Conservation (phyloP, 352 stramenopile genomes). For the Globisporangium apiculatum region DNA sequence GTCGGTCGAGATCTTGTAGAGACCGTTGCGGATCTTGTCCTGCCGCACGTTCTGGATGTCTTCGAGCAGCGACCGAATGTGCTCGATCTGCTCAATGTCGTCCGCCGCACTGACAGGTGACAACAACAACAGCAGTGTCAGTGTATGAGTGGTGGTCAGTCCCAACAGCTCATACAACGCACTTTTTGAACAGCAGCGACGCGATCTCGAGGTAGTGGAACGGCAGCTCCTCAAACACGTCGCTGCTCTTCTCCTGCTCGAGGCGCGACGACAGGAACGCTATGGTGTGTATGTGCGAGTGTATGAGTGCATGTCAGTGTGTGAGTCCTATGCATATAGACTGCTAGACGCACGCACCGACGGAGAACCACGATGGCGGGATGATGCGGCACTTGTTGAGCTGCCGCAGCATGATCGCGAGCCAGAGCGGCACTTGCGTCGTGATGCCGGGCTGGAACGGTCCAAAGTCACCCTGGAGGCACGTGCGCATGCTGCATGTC, state of each 20-base stretch:
- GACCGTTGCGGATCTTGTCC: conserved; percentile 86
- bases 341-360: conserved; percentile 27
- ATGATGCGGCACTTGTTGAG: conserved; percentile 85
- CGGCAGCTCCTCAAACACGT: conserved; percentile 73
- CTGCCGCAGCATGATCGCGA: conserved; percentile 87
- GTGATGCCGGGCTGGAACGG: conserved; percentile 83
- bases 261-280: conserved; percentile 50
- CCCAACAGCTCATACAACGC: conserved; percentile 5
- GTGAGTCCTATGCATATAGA: neutral
- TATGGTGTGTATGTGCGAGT: conserved; percentile 8
- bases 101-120: conserved; percentile 43
- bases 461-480: conserved; percentile 68
- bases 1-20: conserved; percentile 73
- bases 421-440: conserved; percentile 80
- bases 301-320: neutral
- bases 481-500: neutral
- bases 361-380: conserved; percentile 72
- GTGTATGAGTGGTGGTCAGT: too few relatives aligned
- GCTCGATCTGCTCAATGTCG: conserved; percentile 78
- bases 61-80: conserved; percentile 75
- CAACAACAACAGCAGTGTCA: too few relatives aligned
- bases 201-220: conserved; percentile 87
- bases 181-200: conserved; percentile 82
- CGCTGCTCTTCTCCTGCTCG: conserved; percentile 64
- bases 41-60: conserved; percentile 87